Evolutionary conservation across 371 early-diverging fungal species (phyloP).

Genomic region (Umbelopsis sp.): DNA sequence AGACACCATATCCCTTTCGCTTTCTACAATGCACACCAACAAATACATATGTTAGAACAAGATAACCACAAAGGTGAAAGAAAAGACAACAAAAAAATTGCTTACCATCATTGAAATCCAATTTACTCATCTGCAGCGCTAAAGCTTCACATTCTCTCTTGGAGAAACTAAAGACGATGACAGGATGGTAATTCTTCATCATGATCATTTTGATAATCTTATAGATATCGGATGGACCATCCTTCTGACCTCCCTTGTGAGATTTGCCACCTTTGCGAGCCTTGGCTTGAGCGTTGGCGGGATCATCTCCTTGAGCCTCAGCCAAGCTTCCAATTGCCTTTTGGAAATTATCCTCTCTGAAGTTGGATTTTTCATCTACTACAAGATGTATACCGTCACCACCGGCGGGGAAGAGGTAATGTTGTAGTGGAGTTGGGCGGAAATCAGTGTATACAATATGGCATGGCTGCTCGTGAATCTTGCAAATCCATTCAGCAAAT

Average conservation of each 20-base stretch:
- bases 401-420: slow-evolving; percentile 95
- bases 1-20: slow-evolving; percentile 89
- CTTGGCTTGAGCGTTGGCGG: slow-evolving; percentile 43
- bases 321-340: slow-evolving; percentile 78
- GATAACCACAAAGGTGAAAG: no score
- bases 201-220: slow-evolving; percentile 96
- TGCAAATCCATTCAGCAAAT: slow-evolving; percentile 99
- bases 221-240: slow-evolving; percentile 81
- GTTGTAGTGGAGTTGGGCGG: slow-evolving; percentile 98
- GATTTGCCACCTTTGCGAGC: slow-evolving; percentile 42
- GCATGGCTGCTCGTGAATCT: slow-evolving; percentile 95
- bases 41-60: no score
- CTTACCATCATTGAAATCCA: slow-evolving; percentile 90
- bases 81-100: background rate
- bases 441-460: slow-evolving; percentile 99
- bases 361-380: slow-evolving; percentile 95
- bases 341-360: slow-evolving; percentile 95
- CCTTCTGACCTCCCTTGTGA: slow-evolving; percentile 62
- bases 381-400: slow-evolving; percentile 94
- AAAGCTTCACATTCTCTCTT: slow-evolving; percentile 97
- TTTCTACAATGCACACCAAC: slow-evolving; percentile 37
- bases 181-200: slow-evolving; percentile 94
- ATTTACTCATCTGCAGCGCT: slow-evolving; percentile 90
- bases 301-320: slow-evolving; percentile 65
- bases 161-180: slow-evolving; percentile 99